Conservation (phyloP, 2,329 filamentous ascomycete species). For the Aureobasidium lini region DNA sequence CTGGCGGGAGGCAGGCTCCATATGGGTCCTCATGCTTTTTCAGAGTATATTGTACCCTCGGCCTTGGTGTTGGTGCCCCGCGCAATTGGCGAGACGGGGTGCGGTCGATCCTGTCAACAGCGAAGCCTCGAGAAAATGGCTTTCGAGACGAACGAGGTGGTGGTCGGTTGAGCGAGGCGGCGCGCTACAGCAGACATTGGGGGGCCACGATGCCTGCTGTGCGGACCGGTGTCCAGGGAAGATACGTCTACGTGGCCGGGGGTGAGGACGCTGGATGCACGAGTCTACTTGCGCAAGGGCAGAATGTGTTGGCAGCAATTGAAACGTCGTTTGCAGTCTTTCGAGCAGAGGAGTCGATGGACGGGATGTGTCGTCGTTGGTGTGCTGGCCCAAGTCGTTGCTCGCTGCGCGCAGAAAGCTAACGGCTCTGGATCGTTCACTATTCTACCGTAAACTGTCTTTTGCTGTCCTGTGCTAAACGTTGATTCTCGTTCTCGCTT, state of each 20-base stretch:
- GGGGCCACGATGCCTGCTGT: conserved; percentile 13
- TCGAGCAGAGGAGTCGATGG: not conserved
- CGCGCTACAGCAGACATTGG: conserved; percentile 13
- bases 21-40: conserved; percentile 3
- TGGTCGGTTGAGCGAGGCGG: conserved; percentile 5
- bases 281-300: not conserved
- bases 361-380: conserved; percentile 4
- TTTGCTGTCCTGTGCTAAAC: not conserved
- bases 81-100: not conserved
- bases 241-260: not conserved
- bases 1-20: conserved; percentile 15
- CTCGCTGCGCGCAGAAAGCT: conserved; percentile 1
- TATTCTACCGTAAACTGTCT: not conserved
- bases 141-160: not conserved
- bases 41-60: not conserved
- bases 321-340: not conserved
- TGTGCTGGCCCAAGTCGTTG: not conserved
- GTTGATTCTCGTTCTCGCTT: not conserved
- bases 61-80: not conserved
- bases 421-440: not conserved
- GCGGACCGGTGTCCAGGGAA: not conserved
- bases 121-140: not conserved
- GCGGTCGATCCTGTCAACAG: not conserved
- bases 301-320: not conserved
- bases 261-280: not conserved